A percentile compares a stretch with the other conserved stretches of the same genome.
These are phyloP conservation scores for Vigna hirtella DNA, from an alignment of 306 rosid genomes.

Conservation along the genomic window DNA sequence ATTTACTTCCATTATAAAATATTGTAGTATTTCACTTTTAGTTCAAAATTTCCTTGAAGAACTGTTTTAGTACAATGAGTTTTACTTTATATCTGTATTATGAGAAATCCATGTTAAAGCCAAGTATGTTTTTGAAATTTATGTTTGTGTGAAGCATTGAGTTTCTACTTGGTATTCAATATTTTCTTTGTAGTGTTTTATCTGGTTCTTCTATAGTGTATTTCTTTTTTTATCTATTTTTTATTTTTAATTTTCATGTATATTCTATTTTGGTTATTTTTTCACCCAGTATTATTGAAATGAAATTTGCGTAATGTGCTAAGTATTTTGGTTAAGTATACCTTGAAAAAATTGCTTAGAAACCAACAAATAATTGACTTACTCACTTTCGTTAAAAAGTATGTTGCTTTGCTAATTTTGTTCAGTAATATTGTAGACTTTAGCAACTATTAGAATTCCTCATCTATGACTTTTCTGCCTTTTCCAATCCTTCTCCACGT, in stretches of 20 bases:
- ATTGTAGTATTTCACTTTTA: constrained; percentile 57
- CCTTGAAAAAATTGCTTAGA: constrained; percentile 1
- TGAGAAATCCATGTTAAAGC: constrained; percentile 45
- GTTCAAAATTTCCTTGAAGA: constrained; percentile 52
- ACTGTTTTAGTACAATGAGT: constrained; percentile 17
- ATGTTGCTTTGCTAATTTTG: constrained; percentile 25
- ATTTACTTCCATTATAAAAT: constrained; percentile 53
- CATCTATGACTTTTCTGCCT: neutral
- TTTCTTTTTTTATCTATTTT: constrained; percentile 11
- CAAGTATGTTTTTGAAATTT: constrained; percentile 46
- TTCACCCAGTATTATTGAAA: neutral
- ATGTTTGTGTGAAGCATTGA: constrained; percentile 33
- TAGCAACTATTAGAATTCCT: neutral
- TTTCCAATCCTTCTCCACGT: neutral
- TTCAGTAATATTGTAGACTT: constrained; percentile 38
- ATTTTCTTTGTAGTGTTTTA: constrained; percentile 32
- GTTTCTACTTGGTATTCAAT: constrained; percentile 31
- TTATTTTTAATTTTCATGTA: neutral
- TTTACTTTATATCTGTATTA: constrained; percentile 51
- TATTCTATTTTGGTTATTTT: neutral
- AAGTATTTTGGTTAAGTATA: constrained; percentile 12
- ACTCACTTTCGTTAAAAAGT: constrained; percentile 7
- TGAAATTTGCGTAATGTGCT: neutral
- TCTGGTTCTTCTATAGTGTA: constrained; percentile 2
- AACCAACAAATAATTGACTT: neutral